These are phyloP conservation scores for Didymella arachidicola DNA, from an alignment of 2,329 filamentous ascomycete genomes.

Conservation along the genomic window DNA sequence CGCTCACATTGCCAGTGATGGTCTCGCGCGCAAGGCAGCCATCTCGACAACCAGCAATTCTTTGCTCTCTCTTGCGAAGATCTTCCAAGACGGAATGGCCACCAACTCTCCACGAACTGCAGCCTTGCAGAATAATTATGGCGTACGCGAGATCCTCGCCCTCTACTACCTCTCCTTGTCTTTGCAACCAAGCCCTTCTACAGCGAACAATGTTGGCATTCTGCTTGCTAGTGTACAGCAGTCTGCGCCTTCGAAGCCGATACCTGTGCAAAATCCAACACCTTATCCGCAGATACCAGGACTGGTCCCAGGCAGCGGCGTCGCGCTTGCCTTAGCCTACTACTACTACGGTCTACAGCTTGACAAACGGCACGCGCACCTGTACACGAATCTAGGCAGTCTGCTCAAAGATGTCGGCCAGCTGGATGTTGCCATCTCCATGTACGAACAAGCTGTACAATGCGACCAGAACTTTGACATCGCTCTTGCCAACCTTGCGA, in stretches of 20 bases:
- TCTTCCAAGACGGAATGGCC: slow-evolving; percentile 95
- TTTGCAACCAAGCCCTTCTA: slow-evolving; percentile 93
- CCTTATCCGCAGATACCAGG: slow-evolving; percentile 69
- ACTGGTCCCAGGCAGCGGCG: slow-evolving; percentile 82
- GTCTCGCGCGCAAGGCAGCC: slow-evolving; percentile 76
- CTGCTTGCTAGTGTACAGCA: slow-evolving; percentile 94
- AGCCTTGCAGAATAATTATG: slow-evolving; percentile 69
- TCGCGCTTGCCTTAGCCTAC: slow-evolving; percentile 87
- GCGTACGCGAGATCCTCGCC: slow-evolving; percentile 89
- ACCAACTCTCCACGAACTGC: slow-evolving; percentile 66
- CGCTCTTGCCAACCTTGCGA: slow-evolving; percentile 92
- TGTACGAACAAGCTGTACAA: slow-evolving; percentile 94
- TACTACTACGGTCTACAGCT: slow-evolving; percentile 93
- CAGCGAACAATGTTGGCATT: slow-evolving; percentile 97
- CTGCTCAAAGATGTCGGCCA: slow-evolving; percentile 96
- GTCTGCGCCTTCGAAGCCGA: slow-evolving; percentile 55
- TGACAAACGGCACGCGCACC: slow-evolving; percentile 88
- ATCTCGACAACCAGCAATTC: slow-evolving; percentile 96
- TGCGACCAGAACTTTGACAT: slow-evolving; percentile 98
- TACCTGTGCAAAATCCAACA: slow-evolving; percentile 50
- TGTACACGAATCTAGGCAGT: slow-evolving; percentile 96
- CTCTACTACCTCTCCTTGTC: slow-evolving; percentile 96
- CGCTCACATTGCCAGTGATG: slow-evolving; percentile 70
- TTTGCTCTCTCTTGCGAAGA: slow-evolving; percentile 91
- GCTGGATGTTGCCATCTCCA: slow-evolving; percentile 86